Evolutionary conservation across 805 yeast species (phyloP).

Genomic region (Barnettozyma populi): DNA sequence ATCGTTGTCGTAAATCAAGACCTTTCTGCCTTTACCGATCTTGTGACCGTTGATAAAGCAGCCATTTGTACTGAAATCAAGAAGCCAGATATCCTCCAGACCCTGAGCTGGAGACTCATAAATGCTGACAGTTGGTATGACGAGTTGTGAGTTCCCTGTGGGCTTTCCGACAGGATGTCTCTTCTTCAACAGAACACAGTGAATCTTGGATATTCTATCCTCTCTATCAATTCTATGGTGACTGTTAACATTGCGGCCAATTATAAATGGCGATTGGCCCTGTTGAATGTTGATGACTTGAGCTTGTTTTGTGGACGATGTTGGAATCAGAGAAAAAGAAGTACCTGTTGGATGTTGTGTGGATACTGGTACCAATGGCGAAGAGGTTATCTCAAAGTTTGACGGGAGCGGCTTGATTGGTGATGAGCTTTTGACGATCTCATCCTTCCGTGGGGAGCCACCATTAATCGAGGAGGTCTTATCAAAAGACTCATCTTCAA

Average conservation of each 20-base stretch:
- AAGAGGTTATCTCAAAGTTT: constrained; percentile 3
- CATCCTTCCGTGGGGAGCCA: constrained; percentile 6
- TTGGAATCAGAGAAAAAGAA: constrained; percentile 55
- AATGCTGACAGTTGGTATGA: constrained; percentile 28
- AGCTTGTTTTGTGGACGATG: constrained; percentile 38
- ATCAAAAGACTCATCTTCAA: constrained; percentile 18
- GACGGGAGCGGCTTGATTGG: neutral
- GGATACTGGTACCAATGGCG: constrained; percentile 16
- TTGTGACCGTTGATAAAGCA: constrained; percentile 61
- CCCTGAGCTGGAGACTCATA: constrained; percentile 71
- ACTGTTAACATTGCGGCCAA: constrained; percentile 68
- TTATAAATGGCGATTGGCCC: constrained; percentile 57
- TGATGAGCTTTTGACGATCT: neutral
- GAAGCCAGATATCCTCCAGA: constrained; percentile 70
- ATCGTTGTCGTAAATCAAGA: constrained; percentile 60
- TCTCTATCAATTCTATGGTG: constrained; percentile 58
- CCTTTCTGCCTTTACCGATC: constrained; percentile 59
- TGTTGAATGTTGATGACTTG: constrained; percentile 54
- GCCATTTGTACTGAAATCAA: constrained; percentile 76
- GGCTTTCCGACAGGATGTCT: constrained; percentile 52
- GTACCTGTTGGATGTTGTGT: constrained; percentile 46
- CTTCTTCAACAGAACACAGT: constrained; percentile 62
- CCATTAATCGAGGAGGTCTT: constrained; percentile 18
- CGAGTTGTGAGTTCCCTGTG: neutral
- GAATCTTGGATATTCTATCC: constrained; percentile 76